These are phyloP conservation scores for Rubia tinctorum DNA, from an alignment of 305 asterid species.

Conservation along the genomic window DNA sequence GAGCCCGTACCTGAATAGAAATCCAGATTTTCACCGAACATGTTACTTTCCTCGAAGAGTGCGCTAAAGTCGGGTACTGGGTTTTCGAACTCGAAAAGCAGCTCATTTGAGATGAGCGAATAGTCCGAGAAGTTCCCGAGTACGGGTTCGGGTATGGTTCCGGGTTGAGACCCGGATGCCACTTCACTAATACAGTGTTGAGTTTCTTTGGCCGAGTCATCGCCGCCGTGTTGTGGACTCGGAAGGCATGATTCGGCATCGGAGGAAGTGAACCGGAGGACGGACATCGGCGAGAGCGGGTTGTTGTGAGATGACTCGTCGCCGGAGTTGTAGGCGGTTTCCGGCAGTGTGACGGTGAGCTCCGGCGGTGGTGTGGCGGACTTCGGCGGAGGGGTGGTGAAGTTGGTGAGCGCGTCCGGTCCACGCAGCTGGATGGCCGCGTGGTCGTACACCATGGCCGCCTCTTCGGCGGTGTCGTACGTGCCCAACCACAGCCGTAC, in stretches of 20 bases:
- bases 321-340: constrained; percentile 49
- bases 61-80: constrained; percentile 35
- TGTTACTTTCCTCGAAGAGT: constrained; percentile 42
- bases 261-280: constrained; percentile 49
- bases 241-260: constrained; percentile 40
- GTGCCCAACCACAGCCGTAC: constrained; percentile 87
- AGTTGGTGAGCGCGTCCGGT: constrained; percentile 63
- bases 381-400: constrained; percentile 33
- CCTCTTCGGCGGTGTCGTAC: constrained; percentile 82
- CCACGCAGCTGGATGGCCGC: constrained; percentile 89
- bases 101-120: constrained; percentile 35
- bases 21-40: constrained; percentile 36
- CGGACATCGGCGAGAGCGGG: constrained; percentile 70
- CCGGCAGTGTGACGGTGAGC: not conserved
- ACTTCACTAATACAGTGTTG: constrained; percentile 17
- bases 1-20: not conserved
- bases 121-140: constrained; percentile 35
- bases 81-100: constrained; percentile 39
- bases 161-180: not conserved
- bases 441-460: constrained; percentile 91
- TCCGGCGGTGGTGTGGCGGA: not conserved
- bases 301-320: constrained; percentile 49
- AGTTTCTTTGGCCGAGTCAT: constrained; percentile 20
- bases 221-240: constrained; percentile 9
- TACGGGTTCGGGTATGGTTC: constrained; percentile 22